Evolutionary conservation across 2,329 filamentous ascomycete genomes (phyloP), one percentile per base, ranked within the genome.

Genomic region (Chaetoscypha palmicola): DNA sequence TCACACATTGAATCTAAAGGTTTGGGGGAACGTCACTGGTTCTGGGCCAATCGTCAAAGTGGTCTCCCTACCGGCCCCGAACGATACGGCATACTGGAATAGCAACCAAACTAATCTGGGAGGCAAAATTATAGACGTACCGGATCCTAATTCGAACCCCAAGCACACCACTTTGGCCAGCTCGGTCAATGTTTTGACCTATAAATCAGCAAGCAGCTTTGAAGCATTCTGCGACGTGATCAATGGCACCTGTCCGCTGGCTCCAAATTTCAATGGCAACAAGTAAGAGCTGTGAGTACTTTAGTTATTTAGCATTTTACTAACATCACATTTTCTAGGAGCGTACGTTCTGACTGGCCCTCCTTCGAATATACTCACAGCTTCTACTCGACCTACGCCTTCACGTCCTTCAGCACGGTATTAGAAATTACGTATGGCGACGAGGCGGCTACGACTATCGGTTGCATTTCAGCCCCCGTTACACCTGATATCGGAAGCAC

Each of bases 21-120:
- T 95, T 36, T 97, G 88, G 69, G 91, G 90, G 40, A 96, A 97
- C 64, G 88, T 97, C 22, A 86, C 83, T 7, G 92, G 92, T 36
- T 78, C 82, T 22, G 55, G 55, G 5, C 47, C 50, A 39, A 20
- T 38, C n/a, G 72, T 75, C 34, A 70, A 71, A 2, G 60, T 66
- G 10, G 67, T 69, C n/a, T 48, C 65, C 2, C 75, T 88, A 41
- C 88, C 87, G 24, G 57, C 76, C 0, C 65, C 73, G 14, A 64
- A 73, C 55, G 74, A 78, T 59, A 64, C 76, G 0, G 66, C 70
- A 36, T 87, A 60, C 32, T 60, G 57, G 88, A 86, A 62, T 54
- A 51, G 46, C 2, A 70, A 92, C 59, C 59, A 70, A 1, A 75
- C 73, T 26, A 61, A 71, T 38, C 79, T 74, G 0, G 68, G 79